These are phyloP conservation scores for Maudiozyma barnettii DNA, from an alignment of 805 yeast species.

Conservation along the genomic window DNA sequence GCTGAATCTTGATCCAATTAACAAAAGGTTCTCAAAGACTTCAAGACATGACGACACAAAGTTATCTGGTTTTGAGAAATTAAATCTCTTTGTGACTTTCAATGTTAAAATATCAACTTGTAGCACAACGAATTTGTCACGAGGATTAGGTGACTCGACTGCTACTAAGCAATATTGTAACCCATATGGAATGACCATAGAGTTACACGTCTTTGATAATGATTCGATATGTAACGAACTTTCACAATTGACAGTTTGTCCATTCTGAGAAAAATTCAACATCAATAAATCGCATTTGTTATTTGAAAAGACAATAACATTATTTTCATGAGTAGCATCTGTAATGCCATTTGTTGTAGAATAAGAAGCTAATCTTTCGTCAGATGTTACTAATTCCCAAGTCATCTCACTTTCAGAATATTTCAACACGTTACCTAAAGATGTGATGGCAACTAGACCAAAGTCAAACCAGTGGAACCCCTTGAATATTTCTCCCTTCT, in stretches of 20 bases:
- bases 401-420: constrained; percentile 5
- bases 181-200: constrained; percentile 29
- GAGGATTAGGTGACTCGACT: constrained; percentile 61
- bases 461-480: constrained; percentile 43
- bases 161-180: constrained; percentile 32
- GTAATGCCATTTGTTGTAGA: constrained; percentile 37
- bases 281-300: constrained; percentile 36
- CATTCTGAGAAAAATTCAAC: constrained; percentile 33
- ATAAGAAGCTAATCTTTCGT: constrained; percentile 29
- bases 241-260: constrained; percentile 20
- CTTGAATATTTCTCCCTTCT: constrained; percentile 46
- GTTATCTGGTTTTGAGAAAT: constrained; percentile 35
- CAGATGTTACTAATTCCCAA: constrained; percentile 26
- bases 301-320: constrained; percentile 29
- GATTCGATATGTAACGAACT: constrained; percentile 19
- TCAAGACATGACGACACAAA: constrained; percentile 54
- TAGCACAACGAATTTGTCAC: constrained; percentile 40
- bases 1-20: constrained; percentile 67
- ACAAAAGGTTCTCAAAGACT: constrained; percentile 35
- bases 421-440: constrained; percentile 44
- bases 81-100: constrained; percentile 13
- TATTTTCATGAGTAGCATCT: constrained; percentile 12
- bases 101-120: constrained; percentile 29
- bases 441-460: constrained; percentile 46
- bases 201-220: constrained; percentile 42